These are phyloP conservation scores for Multifurca ochricompacta DNA, from an alignment of 768 basidiomycete species.

Conservation along the genomic window DNA sequence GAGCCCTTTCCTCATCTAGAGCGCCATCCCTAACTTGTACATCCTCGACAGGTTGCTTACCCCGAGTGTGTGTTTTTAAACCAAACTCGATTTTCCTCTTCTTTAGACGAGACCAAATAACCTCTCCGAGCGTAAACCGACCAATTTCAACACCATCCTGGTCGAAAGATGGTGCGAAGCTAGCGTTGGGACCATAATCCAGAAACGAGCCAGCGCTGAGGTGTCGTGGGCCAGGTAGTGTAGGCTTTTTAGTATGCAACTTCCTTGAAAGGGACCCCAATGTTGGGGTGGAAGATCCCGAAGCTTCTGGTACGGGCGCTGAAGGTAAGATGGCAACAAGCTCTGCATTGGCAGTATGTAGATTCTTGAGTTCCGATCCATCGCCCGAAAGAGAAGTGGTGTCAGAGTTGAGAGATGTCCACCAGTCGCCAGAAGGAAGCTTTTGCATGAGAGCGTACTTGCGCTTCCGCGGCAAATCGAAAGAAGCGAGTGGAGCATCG, in stretches of 20 bases:
- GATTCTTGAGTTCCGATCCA: constrained; percentile 37
- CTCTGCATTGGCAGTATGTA: constrained; percentile 62
- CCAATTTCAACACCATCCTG: constrained; percentile 71
- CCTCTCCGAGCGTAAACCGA: constrained; percentile 49
- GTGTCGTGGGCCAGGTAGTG: constrained; percentile 41
- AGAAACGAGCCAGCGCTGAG: constrained; percentile 62
- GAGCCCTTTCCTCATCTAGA: constrained; percentile 13
- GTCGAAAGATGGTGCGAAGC: constrained; percentile 74
- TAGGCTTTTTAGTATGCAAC: constrained; percentile 35
- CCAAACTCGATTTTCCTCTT: constrained; percentile 29
- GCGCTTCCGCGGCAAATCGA: constrained; percentile 27
- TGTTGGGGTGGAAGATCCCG: constrained; percentile 32
- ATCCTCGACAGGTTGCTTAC: not conserved
- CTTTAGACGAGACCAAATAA: constrained; percentile 45
- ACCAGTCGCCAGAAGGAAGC: constrained; percentile 69
- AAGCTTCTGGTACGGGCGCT: constrained; percentile 31
- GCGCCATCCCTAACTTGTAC: constrained; percentile 3
- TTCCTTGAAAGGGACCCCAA: constrained; percentile 50
- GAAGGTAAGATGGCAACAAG: constrained; percentile 68
- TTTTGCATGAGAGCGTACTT: constrained; percentile 76
- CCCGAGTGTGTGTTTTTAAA: constrained; percentile 18
- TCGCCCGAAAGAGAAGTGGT: constrained; percentile 30
- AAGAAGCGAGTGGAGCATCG: constrained; percentile 26
- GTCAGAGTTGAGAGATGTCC: constrained; percentile 60
- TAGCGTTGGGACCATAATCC: constrained; percentile 69